Percentiles rank a stretch among this genome's conserved stretches.
Conservation (phyloP, 2,329 filamentous ascomycete genomes). For the Xylariaceae sp. region DNA sequence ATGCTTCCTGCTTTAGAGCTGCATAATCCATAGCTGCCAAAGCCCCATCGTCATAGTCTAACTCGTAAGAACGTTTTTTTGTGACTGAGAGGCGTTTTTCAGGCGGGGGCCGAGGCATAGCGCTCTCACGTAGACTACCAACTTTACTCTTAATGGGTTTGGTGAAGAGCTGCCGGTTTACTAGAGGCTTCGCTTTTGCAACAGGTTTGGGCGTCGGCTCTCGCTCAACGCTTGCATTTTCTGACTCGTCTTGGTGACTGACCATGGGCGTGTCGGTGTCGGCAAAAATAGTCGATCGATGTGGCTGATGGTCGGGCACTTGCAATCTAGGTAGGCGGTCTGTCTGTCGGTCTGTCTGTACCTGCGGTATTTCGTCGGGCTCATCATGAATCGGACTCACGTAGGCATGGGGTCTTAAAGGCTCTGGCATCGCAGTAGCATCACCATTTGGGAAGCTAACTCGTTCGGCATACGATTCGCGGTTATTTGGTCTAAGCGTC, state of each 20-base stretch:
- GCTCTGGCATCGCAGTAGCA: constrained; percentile 26
- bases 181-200: constrained; percentile 34
- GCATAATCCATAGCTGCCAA: constrained; percentile 61
- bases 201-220: constrained; percentile 38
- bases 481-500: constrained; percentile 33
- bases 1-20: constrained; percentile 58
- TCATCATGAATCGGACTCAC: constrained; percentile 33
- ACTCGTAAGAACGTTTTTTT: constrained; percentile 42
- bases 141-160: constrained; percentile 30
- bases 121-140: constrained; percentile 36
- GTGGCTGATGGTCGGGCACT: constrained; percentile 31
- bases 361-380: constrained; percentile 30
- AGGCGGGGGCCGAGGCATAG: constrained; percentile 36
- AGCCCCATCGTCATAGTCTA: constrained; percentile 64
- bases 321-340: constrained; percentile 31
- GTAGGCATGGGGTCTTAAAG: constrained; percentile 31
- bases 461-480: constrained; percentile 37
- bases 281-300: constrained; percentile 41
- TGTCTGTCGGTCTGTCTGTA: constrained; percentile 21
- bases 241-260: constrained; percentile 39
- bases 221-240: constrained; percentile 36
- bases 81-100: constrained; percentile 33
- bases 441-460: constrained; percentile 27
- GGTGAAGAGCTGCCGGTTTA: constrained; percentile 40
- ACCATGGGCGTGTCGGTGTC: constrained; percentile 40